Conservation (phyloP, 768 basidiomycete species). For the Leccinum disarticulatum region DNA sequence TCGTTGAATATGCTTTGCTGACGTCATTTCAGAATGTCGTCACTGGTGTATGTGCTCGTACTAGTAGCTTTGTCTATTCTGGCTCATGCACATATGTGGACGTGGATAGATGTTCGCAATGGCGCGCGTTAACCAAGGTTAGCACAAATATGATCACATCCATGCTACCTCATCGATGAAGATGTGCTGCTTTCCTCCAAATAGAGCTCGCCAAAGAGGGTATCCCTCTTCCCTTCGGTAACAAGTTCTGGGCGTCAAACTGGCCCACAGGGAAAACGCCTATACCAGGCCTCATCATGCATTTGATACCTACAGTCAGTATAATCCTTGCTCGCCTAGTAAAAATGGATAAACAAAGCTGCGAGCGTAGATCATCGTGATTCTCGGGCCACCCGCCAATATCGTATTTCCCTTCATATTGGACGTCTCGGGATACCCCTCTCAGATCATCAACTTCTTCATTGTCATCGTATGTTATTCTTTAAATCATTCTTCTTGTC, state of each 20-base stretch:
- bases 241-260: conserved; percentile 59
- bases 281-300: conserved; percentile 52
- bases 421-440: conserved; percentile 48
- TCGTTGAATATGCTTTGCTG: neutral
- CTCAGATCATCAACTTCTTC: conserved; percentile 56
- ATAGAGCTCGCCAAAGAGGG: conserved; percentile 62
- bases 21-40: conserved; percentile 31
- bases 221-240: conserved; percentile 59
- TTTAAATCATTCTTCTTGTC: conserved; percentile 28
- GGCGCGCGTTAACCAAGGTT: conserved; percentile 54
- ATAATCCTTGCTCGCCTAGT: neutral
- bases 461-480: conserved; percentile 44
- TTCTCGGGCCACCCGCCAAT: conserved; percentile 49
- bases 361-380: conserved; percentile 44
- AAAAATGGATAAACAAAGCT: conserved; percentile 1
- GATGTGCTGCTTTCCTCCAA: neutral
- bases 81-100: neutral
- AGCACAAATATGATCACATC: neutral
- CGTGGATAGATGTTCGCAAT: conserved; percentile 46
- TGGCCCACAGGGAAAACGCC: conserved; percentile 59
- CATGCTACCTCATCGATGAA: neutral
- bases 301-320: conserved; percentile 51
- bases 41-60: conserved; percentile 25
- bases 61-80: neutral
- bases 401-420: conserved; percentile 62